phyloP scores from a whole-genome alignment of 1,284 basidiomycete genomes.

The Erythrobasidium hasegawianum region DNA sequence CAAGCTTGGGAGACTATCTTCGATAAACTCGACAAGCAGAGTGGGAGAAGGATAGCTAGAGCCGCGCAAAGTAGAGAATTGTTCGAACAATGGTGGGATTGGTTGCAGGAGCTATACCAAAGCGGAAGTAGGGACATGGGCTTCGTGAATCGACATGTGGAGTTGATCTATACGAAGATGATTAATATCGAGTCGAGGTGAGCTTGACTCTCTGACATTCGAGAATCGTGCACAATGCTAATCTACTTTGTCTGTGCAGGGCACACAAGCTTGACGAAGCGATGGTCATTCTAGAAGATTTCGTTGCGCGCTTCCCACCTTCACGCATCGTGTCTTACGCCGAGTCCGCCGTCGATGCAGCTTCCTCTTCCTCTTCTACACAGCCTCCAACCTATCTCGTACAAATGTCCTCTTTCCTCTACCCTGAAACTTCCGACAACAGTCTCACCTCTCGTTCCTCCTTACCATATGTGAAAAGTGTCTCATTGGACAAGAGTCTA shows the following conservation, averaged over 20 bases:
- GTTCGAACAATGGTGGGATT: slow-evolving; percentile 13
- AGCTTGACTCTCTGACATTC: too few species aligned
- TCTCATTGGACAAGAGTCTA: not conserved
- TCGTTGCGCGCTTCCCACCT: slow-evolving; percentile 19
- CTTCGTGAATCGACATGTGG: slow-evolving; percentile 15
- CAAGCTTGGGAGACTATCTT: slow-evolving; percentile 23
- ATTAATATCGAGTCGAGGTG: slow-evolving; percentile 14
- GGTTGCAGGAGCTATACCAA: not conserved
- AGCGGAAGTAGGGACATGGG: not conserved
- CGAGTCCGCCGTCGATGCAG: not conserved
- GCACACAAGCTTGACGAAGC: slow-evolving; percentile 11
- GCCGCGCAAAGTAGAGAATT: not conserved
- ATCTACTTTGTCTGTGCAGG: not conserved
- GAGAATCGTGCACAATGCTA: too few species aligned
- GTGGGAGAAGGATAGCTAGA: not conserved
- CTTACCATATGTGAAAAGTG: not conserved
- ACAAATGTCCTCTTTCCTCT: slow-evolving; percentile 18
- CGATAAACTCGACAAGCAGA: slow-evolving; percentile 1
- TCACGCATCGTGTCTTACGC: not conserved
- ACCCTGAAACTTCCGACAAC: slow-evolving; percentile 29
- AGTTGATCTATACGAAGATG: slow-evolving; percentile 8
- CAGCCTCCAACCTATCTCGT: slow-evolving; percentile 22
- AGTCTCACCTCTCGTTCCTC: not conserved
- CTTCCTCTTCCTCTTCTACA: not conserved
- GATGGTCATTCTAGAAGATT: slow-evolving; percentile 10